Conservation (phyloP, 805 yeast genomes). For the Saccharomycopsis synnaedendra region DNA sequence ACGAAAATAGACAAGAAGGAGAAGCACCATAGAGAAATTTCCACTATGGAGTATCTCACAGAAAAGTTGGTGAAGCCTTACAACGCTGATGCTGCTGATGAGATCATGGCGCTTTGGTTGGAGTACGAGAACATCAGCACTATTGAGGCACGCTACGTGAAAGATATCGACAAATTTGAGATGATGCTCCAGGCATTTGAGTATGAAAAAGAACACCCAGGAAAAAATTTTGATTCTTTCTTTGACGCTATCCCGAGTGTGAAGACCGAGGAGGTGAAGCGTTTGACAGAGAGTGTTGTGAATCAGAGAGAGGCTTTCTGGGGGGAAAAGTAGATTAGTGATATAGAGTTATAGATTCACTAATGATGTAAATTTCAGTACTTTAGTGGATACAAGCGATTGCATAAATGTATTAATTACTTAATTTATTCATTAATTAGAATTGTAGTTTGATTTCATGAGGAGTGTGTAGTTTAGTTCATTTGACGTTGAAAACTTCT, state of each 20-base stretch:
- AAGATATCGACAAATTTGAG: conserved; percentile 89
- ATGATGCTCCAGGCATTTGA: conserved; percentile 74
- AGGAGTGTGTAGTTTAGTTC: too few species aligned
- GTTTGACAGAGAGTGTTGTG: conserved; percentile 53
- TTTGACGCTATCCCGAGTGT: conserved; percentile 49
- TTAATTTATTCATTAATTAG: too few species aligned
- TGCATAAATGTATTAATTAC: too few species aligned
- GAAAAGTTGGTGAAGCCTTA: conserved; percentile 50
- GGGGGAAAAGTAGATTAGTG: neutral
- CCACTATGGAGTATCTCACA: conserved; percentile 56
- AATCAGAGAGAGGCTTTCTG: conserved; percentile 16
- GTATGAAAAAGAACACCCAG: conserved; percentile 57
- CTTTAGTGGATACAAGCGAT: too few species aligned
- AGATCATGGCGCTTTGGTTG: conserved; percentile 63
- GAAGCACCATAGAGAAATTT: conserved; percentile 72
- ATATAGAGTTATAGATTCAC: too few species aligned
- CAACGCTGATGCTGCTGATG: conserved; percentile 48
- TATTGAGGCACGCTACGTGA: conserved; percentile 79
- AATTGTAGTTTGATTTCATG: too few species aligned
- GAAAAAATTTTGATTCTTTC: conserved; percentile 41
- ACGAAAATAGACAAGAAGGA: conserved; percentile 55
- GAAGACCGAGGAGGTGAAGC: conserved; percentile 59
- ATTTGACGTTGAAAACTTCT: too few species aligned
- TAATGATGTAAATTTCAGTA: too few species aligned
- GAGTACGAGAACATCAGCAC: conserved; percentile 82